Base-by-base conservation (phyloP, 495 filamentous ascomycete genomes). In the Lophiotrema nucula region DNA sequence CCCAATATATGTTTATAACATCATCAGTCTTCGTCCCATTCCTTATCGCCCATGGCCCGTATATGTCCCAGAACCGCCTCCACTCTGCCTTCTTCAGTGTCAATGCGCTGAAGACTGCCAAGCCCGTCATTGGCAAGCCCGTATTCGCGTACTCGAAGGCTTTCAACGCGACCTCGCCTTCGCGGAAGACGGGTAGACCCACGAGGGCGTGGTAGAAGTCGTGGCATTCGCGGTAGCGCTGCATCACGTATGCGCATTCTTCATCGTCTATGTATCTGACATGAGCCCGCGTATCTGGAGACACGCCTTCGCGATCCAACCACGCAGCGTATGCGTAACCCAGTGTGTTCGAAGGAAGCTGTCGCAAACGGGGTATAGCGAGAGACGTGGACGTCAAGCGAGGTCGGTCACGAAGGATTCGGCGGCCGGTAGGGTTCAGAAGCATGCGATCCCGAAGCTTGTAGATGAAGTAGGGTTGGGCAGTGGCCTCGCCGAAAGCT, bases 131-230 rank as follows among this genome's bases (percentile, higher is more conserved):
- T 0, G 93, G 93, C 41, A 98, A 73, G 42, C 95, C 67, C 6
- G 90, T 96, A 69, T 98, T 97, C 37, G 91, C 81, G 69, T 96
- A 97, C 76, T 97, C 92, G 61, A 97, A 93, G 3, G 91, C 89
- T 76, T 97, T 97, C 52, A 97, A 80, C 51, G 92, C 91, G 10
- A 97, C 77, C 75, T 97, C 95, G 18, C 95, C 93, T 74, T 98
- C 95, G 1, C 89, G 79, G 44, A 97, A 85, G n/a, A 90, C 81
- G 0, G 95, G 93, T 27, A 98, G 76, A 0, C 93, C 93, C 12
- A 91, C 96, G 28, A 98, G 76, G 0, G 95, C 93, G 73, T 98
- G 93, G 77, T 95, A 97, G 79, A 98, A 97, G 69, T 98, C 93
- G 72, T 98, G 93, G 66, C 88, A 93, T 73, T 98, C 95, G 44